Base-by-base conservation (phyloP, 1,139 yeast genomes). In the Dujonia santamariae region DNA sequence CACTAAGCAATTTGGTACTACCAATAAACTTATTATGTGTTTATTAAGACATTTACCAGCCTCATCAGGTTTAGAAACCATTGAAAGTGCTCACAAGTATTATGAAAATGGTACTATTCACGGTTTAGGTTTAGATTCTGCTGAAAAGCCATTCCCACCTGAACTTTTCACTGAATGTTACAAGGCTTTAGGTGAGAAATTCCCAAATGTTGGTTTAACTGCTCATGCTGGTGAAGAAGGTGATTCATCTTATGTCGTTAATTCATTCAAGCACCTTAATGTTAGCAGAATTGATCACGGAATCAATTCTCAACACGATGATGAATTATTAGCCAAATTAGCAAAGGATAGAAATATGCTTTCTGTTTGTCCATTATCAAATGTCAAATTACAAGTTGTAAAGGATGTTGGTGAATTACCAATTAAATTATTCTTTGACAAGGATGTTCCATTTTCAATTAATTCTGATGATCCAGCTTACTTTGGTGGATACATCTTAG, bases 141-240 rank as follows among this genome's bases (percentile, higher is more conserved):
- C 86, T 28, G 95, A 85, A 53, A 74, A 67, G 40, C 86, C 85
- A 18, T 79, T 80, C 58, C 90, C 88, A 13, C 90, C 94, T 7
- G 68, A 72, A 35, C 50, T 79, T 27, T 85, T 84, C 50, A 59
- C 59, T 13, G 84, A 80, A 30, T 79, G 87, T 53, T 85, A 79
- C 52, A 48, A 59, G 9, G 50, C 56, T 15, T 68, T 83, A 7
- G 63, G 63, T 34, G 57, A 61, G 16, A 48, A 62, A 28, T 72
- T 63, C 47, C 76, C 80, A 20, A 52, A 67, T 32, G 69, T 79
- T 37, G 72, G 77, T 28, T 65, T 81, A 36, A 85, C 95, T 24
- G 92, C 94, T 2, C 95, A 85, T 54, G 94, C 92, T 3, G 95
- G 95, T 46, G 95, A 85, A 59, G 94, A 85, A 61, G 94, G 92